A percentile compares a stretch with the other conserved stretches of the same genome.
phyloP scores from a whole-genome alignment of 108 stramenopile genomes.

The Schizochytrium sp. region DNA sequence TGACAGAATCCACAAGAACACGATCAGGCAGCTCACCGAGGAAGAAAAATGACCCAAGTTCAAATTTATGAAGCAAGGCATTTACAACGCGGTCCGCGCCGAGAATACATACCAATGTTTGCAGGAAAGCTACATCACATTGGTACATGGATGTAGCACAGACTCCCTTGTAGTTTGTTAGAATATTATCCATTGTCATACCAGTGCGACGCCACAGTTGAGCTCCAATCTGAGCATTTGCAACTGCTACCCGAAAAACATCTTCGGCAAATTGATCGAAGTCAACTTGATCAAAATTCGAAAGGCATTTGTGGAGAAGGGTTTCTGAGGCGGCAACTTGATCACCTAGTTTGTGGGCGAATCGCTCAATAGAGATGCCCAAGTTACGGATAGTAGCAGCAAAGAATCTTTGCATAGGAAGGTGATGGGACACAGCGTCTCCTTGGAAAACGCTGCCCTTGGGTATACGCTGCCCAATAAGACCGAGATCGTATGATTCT shows the following conservation, averaged over 20 bases:
- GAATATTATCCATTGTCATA: conserved; percentile 55
- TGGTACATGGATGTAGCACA: conserved; percentile 53
- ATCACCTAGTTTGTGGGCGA: neutral
- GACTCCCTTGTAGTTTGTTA: conserved; percentile 51
- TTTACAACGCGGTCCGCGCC: conserved; percentile 9
- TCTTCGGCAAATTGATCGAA: conserved; percentile 22
- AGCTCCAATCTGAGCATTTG: conserved; percentile 13
- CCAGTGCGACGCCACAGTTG: conserved; percentile 50
- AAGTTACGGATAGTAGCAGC: neutral
- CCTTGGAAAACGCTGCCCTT: conserved; percentile 47
- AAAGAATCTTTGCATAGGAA: conserved; percentile 51
- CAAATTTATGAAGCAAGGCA: conserved; percentile 29
- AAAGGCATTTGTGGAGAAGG: neutral
- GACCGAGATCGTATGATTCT: neutral
- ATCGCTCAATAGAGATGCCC: neutral
- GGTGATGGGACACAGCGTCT: conserved; percentile 10
- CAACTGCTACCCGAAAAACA: neutral
- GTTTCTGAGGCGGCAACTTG: neutral
- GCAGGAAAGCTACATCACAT: conserved; percentile 19
- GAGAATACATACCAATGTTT: neutral
- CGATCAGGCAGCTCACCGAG: too few species aligned
- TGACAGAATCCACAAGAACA: neutral
- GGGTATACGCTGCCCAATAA: neutral
- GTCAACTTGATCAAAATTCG: neutral
- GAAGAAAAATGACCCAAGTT: neutral